Conservation (phyloP, 2,329 filamentous ascomycete genomes). For the Pseudogymnoascus sp. region DNA sequence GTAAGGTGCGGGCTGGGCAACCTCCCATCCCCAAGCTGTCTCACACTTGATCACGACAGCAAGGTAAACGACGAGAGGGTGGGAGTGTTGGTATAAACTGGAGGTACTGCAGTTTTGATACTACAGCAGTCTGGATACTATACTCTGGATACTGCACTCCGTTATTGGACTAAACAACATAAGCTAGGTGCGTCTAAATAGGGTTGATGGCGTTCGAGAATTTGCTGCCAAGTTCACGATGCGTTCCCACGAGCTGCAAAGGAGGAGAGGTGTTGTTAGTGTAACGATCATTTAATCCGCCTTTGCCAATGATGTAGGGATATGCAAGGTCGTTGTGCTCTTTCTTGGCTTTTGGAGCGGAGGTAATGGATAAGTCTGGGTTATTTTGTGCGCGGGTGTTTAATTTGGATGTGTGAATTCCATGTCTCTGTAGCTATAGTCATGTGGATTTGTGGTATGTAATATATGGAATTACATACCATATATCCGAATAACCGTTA, state of each 20-base stretch:
- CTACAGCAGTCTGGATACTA: background rate
- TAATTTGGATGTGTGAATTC: background rate
- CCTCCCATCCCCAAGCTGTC: too few species aligned
- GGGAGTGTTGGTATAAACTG: background rate
- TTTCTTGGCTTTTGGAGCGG: background rate
- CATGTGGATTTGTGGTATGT: too few species aligned
- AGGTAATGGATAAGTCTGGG: background rate
- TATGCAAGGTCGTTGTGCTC: background rate
- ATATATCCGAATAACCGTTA: too few species aligned
- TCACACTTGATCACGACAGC: background rate
- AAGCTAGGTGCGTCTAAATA: background rate
- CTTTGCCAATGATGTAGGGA: background rate
- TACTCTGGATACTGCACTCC: background rate
- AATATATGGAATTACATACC: background rate
- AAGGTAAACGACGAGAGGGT: background rate
- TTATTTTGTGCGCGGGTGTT: background rate
- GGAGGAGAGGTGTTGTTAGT: background rate
- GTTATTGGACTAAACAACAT: background rate
- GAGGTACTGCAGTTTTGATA: background rate
- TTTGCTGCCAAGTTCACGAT: background rate
- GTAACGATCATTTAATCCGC: background rate
- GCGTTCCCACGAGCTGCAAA: background rate
- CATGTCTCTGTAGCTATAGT: background rate
- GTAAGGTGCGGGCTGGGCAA: background rate
- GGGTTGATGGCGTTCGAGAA: background rate